Base-by-base conservation (phyloP, 371 early-diverging fungal species). In the Lichtheimia ramosa region DNA sequence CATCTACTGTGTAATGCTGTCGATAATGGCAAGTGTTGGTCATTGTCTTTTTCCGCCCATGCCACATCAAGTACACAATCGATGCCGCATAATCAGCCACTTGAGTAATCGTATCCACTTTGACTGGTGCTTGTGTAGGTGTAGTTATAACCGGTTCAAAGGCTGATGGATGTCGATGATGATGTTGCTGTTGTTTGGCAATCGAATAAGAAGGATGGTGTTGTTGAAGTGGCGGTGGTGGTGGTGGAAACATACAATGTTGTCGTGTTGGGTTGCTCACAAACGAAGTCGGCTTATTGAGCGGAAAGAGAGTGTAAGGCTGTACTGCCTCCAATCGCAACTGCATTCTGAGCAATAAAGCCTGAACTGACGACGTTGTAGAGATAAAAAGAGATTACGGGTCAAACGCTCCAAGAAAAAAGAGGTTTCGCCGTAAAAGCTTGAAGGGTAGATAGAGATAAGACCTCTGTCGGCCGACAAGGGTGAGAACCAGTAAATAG, bases 31-130 rank as follows among this genome's bases (percentile, higher is more conserved):
- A 59, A 18, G 49, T 59, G 12, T 46, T 46, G 18, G 46, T 18
- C 46, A 21, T 18, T 67, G 65, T 63, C 50, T 54, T 48, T 39
- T 70, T 79, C 56, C 83, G 62, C 12, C 81, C 81, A 64, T 84
- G 83, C 86, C 86, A 86, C 67, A 86, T 84, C 56, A 83, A 63
- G 70, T 82, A 86, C 13, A 83, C 79, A 76, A 86, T 82, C 43
- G 79, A 76, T 21, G 86, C 76, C 20, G 83, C 83, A 70, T 83
- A 86, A 42, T 86, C 86, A 15, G 84, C 79, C 4, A 84, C 66
- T 51, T 76, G 73, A n/a, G 75, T 58, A 13, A 66, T 68, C 48
- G 18, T 16, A 27, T 55, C 43, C 12, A 16, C 15, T n/a, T 28
- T 14, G 39, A 40, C 8, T 6, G 46, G n/a, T n/a, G 53, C 54